Conservation (phyloP, 805 yeast genomes). For the Saturnispora diversa region DNA sequence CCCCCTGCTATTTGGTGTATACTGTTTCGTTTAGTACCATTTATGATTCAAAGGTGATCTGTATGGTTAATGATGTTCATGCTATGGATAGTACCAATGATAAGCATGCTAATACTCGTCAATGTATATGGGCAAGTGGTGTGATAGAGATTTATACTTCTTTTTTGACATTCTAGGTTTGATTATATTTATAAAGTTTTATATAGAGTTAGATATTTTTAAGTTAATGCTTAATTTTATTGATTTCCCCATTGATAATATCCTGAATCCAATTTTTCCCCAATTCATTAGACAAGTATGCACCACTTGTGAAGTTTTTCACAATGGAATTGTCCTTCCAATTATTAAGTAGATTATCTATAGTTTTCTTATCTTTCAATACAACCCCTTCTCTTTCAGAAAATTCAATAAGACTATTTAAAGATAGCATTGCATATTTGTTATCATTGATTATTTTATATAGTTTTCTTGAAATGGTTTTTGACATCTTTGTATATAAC, state of each 20-base stretch:
- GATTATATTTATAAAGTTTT: not conserved
- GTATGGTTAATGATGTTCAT: constrained; percentile 12
- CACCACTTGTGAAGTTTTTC: constrained; percentile 5
- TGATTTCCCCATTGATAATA: constrained; percentile 3
- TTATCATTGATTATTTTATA: constrained; percentile 31
- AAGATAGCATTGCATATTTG: constrained; percentile 17
- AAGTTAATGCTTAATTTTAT: too few relatives aligned
- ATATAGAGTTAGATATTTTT: too few relatives aligned
- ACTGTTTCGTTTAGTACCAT: constrained; percentile 6
- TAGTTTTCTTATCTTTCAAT: constrained; percentile 11
- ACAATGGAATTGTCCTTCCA: constrained; percentile 8
- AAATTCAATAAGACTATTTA: constrained; percentile 25
- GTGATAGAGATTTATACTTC: constrained; percentile 12
- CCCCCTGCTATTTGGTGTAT: not conserved
- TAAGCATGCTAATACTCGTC: constrained; percentile 1
- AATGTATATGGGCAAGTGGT: constrained; percentile 13
- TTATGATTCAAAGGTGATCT: constrained; percentile 10
- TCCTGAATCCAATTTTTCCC: constrained; percentile 4
- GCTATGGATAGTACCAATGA: constrained; percentile 9
- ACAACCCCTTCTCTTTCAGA: constrained; percentile 23
- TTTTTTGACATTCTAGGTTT: constrained; percentile 1
- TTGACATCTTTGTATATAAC: constrained; percentile 52
- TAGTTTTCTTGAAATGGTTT: constrained; percentile 49
- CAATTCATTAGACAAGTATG: constrained; percentile 2
- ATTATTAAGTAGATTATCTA: constrained; percentile 7